These are phyloP conservation scores for Geotrichum restrictum DNA, from an alignment of 1,139 yeast genomes.

Conservation along the genomic window DNA sequence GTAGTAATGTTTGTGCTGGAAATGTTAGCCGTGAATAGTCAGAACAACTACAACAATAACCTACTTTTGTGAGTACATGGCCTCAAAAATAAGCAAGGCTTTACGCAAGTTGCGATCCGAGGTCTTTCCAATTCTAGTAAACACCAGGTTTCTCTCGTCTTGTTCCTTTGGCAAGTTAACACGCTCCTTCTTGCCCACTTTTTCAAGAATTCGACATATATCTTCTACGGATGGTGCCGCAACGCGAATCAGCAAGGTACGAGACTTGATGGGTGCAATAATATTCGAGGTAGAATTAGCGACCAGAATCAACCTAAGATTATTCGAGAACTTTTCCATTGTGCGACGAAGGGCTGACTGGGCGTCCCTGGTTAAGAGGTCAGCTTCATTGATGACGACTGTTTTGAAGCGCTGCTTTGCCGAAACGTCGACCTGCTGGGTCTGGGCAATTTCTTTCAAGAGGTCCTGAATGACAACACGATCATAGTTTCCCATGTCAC, in stretches of 20 bases:
- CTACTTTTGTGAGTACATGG: slow-evolving; percentile 67
- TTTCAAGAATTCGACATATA: slow-evolving; percentile 50
- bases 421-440: slow-evolving; percentile 81
- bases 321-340: slow-evolving; percentile 93
- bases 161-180: slow-evolving; percentile 46
- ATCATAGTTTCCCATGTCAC: slow-evolving; percentile 94
- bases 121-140: slow-evolving; percentile 51
- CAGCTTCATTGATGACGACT: slow-evolving; percentile 93
- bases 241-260: slow-evolving; percentile 80
- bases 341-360: slow-evolving; percentile 97
- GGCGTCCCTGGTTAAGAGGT: slow-evolving; percentile 86
- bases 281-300: slow-evolving; percentile 89
- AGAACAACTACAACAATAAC: not conserved
- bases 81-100: slow-evolving; percentile 75
- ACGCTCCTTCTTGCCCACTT: slow-evolving; percentile 58
- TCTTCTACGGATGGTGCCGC: slow-evolving; percentile 73
- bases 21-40: slow-evolving; percentile 1
- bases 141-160: slow-evolving; percentile 39
- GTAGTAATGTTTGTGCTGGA: slow-evolving; percentile 23
- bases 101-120: slow-evolving; percentile 73
- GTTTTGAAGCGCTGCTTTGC: slow-evolving; percentile 80
- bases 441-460: slow-evolving; percentile 88
- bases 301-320: slow-evolving; percentile 75
- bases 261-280: slow-evolving; percentile 88
- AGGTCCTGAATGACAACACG: slow-evolving; percentile 91